Percentiles rank a stretch among this genome's conserved stretches.
These are phyloP conservation scores for Helichrysum umbraculigerum DNA, from an alignment of 129 eudicot species.

Conservation along the genomic window DNA sequence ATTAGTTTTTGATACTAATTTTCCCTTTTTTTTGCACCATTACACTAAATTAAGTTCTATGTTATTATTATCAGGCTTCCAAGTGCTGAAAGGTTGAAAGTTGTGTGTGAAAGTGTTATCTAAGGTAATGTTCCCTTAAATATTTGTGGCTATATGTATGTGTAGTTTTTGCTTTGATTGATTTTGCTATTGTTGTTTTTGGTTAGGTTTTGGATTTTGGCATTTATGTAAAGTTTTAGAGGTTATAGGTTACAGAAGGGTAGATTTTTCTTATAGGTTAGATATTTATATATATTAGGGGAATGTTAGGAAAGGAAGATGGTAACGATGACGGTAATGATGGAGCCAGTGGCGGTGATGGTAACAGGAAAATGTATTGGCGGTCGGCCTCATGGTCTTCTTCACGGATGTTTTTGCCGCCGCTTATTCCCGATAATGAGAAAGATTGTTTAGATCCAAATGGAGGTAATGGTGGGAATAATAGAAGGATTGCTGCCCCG, in stretches of 20 bases:
- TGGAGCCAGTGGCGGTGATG: neutral
- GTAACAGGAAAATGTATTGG: slow-evolving; percentile 57
- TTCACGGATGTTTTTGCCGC: slow-evolving; percentile 54
- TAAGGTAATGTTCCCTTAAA: too few species aligned
- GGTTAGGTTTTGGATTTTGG: slow-evolving; percentile 3
- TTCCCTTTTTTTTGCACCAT: neutral
- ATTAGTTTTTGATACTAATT: neutral
- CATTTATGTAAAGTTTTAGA: neutral
- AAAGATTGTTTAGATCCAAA: slow-evolving; percentile 45
- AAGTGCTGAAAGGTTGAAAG: too few species aligned
- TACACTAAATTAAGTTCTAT: too few species aligned
- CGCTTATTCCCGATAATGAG: slow-evolving; percentile 42
- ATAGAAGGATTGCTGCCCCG: slow-evolving; percentile 31
- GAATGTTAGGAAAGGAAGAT: slow-evolving; percentile 72
- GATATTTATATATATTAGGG: neutral
- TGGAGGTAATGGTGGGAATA: slow-evolving; percentile 39
- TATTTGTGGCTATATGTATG: neutral
- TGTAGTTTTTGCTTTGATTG: neutral
- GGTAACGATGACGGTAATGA: slow-evolving; percentile 35
- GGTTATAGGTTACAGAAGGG: neutral
- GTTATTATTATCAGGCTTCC: neutral
- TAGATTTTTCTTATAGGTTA: neutral
- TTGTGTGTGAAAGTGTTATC: too few species aligned
- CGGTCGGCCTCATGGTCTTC: slow-evolving; percentile 88
- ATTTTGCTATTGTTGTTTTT: neutral